These are phyloP conservation scores for Clarkia xantiana DNA, from an alignment of 345 rosid species.

Conservation along the genomic window DNA sequence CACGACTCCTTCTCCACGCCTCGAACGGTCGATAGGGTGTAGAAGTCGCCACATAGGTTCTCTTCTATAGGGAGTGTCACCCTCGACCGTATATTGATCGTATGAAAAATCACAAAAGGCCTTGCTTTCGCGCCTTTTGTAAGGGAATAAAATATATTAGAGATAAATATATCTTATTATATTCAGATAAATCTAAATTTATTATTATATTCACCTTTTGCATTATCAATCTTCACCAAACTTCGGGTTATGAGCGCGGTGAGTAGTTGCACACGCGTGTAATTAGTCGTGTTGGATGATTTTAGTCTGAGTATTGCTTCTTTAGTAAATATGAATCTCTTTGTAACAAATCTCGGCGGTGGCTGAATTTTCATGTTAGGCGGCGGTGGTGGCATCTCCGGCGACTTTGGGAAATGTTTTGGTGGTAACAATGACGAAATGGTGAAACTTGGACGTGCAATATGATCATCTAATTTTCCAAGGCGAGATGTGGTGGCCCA, in stretches of 20 bases:
- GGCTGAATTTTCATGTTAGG: not conserved
- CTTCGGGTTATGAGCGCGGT: conserved; percentile 14
- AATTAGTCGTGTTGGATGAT: not conserved
- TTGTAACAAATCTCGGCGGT: conserved; percentile 6
- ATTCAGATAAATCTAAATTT: too few species aligned
- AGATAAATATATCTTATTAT: too few species aligned
- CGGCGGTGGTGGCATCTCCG: too few species aligned
- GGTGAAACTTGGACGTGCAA: conserved; percentile 7
- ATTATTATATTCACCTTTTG: too few species aligned
- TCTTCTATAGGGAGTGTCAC: not conserved
- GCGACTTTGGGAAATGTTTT: not conserved
- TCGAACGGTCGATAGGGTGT: not conserved
- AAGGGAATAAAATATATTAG: too few species aligned
- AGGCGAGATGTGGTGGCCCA: conserved; percentile 1
- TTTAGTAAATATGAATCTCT: conserved; percentile 8
- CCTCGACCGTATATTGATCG: conserved; percentile 1
- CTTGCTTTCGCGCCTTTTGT: not conserved
- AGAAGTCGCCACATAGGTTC: not conserved
- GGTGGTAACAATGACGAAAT: conserved; percentile 7
- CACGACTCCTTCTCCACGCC: not conserved
- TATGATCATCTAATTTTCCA: not conserved
- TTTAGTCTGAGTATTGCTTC: conserved; percentile 8
- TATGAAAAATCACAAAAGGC: not conserved
- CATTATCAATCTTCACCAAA: not conserved
- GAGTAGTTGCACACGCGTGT: conserved; percentile 13